Conservation (phyloP, 345 rosid species). For the Linum tenue region DNA sequence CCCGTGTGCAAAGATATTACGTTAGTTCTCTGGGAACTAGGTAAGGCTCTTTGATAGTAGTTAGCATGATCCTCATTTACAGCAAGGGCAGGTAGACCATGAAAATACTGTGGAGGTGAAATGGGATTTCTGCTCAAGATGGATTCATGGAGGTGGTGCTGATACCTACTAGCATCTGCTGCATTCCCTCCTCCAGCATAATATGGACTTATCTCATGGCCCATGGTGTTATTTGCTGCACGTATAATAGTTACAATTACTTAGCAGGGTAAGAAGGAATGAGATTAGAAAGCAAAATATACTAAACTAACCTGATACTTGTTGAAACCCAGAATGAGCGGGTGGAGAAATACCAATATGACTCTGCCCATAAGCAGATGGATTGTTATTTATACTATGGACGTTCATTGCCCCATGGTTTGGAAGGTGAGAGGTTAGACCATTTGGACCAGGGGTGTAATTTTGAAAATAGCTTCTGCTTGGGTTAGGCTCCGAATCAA, state of each 20-base stretch:
- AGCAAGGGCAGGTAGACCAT: constrained; percentile 7
- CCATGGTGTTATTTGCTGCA: constrained; percentile 17
- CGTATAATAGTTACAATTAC: neutral
- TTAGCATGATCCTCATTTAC: neutral
- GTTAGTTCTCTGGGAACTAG: constrained; percentile 6
- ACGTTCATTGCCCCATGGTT: constrained; percentile 33
- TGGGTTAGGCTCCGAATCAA: constrained; percentile 47
- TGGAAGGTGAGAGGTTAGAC: constrained; percentile 31
- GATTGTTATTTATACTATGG: constrained; percentile 11
- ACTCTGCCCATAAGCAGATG: constrained; percentile 11
- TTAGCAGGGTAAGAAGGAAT: neutral
- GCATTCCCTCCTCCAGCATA: constrained; percentile 14
- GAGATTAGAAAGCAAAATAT: constrained; percentile 1
- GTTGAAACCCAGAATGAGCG: constrained; percentile 12
- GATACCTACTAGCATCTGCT: constrained; percentile 10
- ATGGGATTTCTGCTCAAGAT: constrained; percentile 19
- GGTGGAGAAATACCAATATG: constrained; percentile 8
- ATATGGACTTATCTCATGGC: constrained; percentile 18
- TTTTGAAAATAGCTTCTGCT: constrained; percentile 37
- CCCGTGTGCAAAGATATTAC: constrained; percentile 9
- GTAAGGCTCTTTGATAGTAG: neutral
- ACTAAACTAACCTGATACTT: constrained; percentile 17
- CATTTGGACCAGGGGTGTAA: constrained; percentile 24
- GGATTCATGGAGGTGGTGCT: constrained; percentile 7
- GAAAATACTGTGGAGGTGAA: constrained; percentile 9